A percentile compares a stretch with the other conserved stretches of the same genome.
These are phyloP conservation scores for Chalciporus chontae DNA, from an alignment of 768 basidiomycete species.

Conservation along the genomic window DNA sequence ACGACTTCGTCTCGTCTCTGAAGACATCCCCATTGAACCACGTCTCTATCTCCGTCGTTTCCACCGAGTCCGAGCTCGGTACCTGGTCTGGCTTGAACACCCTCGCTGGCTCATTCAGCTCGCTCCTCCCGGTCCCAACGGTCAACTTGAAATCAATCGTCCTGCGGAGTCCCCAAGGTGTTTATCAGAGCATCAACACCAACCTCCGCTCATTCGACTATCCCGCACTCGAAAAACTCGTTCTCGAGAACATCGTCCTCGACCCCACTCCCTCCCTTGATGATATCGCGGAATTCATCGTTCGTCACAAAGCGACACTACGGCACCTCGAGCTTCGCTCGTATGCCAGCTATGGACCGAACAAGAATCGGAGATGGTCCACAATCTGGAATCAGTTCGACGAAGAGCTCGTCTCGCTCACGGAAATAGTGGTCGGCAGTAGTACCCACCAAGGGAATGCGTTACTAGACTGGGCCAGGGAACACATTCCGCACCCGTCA, in stretches of 20 bases:
- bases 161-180: constrained; percentile 26
- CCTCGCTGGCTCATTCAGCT: constrained; percentile 23
- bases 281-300: constrained; percentile 30
- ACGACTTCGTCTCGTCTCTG: constrained; percentile 27
- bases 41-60: constrained; percentile 28
- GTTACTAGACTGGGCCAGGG: constrained; percentile 16
- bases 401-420: constrained; percentile 20
- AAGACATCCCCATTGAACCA: constrained; percentile 26
- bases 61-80: constrained; percentile 29
- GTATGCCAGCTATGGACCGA: constrained; percentile 25
- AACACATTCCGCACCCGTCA: constrained; percentile 21
- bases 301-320: constrained; percentile 27
- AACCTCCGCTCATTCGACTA: constrained; percentile 20
- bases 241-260: constrained; percentile 30
- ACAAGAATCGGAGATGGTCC: constrained; percentile 22
- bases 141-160: constrained; percentile 19
- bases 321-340: constrained; percentile 23
- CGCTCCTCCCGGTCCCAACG: constrained; percentile 24
- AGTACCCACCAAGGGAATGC: constrained; percentile 22
- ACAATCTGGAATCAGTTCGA: constrained; percentile 25
- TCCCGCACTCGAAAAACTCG: constrained; percentile 24
- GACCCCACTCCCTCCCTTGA: constrained; percentile 18
- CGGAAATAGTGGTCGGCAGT: constrained; percentile 19
- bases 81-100: constrained; percentile 31
- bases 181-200: constrained; percentile 26